Percentiles rank a stretch among this genome's conserved stretches.
phyloP scores from a whole-genome alignment of 352 stramenopile species.

The Globisporangium yorkense region DNA sequence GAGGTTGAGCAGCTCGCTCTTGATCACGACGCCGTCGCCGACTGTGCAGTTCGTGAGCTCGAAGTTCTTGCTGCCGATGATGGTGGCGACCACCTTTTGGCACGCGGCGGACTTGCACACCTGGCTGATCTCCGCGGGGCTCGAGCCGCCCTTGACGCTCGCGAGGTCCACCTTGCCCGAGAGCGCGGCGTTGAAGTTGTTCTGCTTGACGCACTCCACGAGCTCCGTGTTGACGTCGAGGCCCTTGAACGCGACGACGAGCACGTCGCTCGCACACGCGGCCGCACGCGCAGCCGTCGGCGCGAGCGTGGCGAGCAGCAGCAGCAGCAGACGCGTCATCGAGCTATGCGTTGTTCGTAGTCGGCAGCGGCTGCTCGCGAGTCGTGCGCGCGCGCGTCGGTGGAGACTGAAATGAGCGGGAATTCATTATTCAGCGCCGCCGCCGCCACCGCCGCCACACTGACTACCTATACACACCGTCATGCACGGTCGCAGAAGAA shows the following conservation, averaged over 20 bases:
- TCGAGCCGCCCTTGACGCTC: slow-evolving; percentile 24
- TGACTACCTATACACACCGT: no score
- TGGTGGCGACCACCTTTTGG: slow-evolving; percentile 33
- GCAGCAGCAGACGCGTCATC: not conserved
- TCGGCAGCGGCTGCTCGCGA: no score
- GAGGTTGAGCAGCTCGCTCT: slow-evolving; percentile 39
- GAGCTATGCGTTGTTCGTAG: no score
- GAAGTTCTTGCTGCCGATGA: slow-evolving; percentile 43
- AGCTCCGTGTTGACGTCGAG: slow-evolving; percentile 45
- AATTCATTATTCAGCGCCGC: no score
- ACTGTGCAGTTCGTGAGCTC: slow-evolving; percentile 51
- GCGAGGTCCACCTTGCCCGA: slow-evolving; percentile 38
- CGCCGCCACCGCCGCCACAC: no score
- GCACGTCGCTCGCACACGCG: slow-evolving; percentile 31
- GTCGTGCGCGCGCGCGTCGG: not conserved
- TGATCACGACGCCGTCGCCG: slow-evolving; percentile 39
- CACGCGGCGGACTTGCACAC: slow-evolving; percentile 38
- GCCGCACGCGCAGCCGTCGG: slow-evolving; percentile 19
- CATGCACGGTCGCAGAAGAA: no score
- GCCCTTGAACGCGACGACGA: slow-evolving; percentile 39
- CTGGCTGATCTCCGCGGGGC: slow-evolving; percentile 27
- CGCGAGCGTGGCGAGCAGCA: slow-evolving; percentile 13
- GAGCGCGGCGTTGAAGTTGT: slow-evolving; percentile 43
- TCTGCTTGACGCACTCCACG: slow-evolving; percentile 39
- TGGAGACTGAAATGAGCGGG: no score